Evolutionary conservation across 2,329 filamentous ascomycete genomes (phyloP), one percentile per base, ranked within the genome.

Genomic region (Paecilomyces formosus): DNA sequence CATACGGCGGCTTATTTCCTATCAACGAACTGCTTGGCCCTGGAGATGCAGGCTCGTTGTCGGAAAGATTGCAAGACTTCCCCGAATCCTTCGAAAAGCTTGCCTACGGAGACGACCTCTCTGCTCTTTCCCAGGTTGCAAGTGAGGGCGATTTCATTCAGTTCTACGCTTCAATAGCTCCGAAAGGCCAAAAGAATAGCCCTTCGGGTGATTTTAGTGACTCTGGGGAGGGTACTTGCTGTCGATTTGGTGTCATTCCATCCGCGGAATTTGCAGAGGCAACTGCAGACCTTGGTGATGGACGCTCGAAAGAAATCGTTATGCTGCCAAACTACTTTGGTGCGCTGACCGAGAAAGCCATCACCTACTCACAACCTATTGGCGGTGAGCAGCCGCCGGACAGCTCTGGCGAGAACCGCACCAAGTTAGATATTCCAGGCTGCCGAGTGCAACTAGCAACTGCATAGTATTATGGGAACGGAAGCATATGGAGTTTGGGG

Each of bases 321-420:
- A 53, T 64, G 15, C n/a, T 72, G 8, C 69, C 64, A 13, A 67
- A 69, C 55, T 63, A 63, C 24, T 76, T 77, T 62, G 74, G 74
- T 7, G 75, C 73, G 11, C 58, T 76, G 53, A 75, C 74, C 5
- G 74, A 76, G 57, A 74, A 72, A 53, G 69, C 70, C 18, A 72
- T 76, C 54, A 69, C 68, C 11, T 68, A 65, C 60, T 62, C 63
- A 30, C 58, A 57, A 12, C 33, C 51, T 56, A 45, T 54, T 18
- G 26, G 53, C 2, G 56, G 31, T 5, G 53, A 3, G 22, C 4
- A 8, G 30, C 31, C 53, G 3, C 15, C 13, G 6, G 22, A 53
- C 18, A 49, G 21, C 15, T 18, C 21, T 21, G 26, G 30, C 39
- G 56, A 60, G 26, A 18, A 52, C n/a, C 18, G 63, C 55, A 74